phyloP scores from a whole-genome alignment of 2,329 filamentous ascomycete genomes.

The Parasarocladium wereldwijsianum region DNA sequence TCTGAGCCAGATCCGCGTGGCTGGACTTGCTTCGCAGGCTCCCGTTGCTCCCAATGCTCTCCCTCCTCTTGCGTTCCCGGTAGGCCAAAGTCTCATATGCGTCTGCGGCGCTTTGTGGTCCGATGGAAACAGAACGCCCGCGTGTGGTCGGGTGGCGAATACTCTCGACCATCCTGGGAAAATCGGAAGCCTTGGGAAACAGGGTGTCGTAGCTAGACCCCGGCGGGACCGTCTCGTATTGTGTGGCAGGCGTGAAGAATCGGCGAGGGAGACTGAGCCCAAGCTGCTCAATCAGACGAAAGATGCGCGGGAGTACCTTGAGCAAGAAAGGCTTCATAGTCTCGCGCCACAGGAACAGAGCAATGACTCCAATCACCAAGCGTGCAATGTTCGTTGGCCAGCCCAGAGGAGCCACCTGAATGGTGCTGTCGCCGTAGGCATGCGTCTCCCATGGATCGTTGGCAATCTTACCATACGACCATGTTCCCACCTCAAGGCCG shows the following conservation, averaged over 20 bases:
- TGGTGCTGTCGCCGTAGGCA: constrained; percentile 37
- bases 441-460: constrained; percentile 26
- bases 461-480: constrained; percentile 56
- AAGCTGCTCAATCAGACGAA: constrained; percentile 67
- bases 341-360: constrained; percentile 83
- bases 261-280: constrained; percentile 71
- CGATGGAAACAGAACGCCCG: constrained; percentile 72
- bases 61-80: constrained; percentile 48
- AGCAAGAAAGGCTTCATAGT: constrained; percentile 75
- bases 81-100: constrained; percentile 93
- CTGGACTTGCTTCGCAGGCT: constrained; percentile 29
- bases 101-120: constrained; percentile 90
- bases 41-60: constrained; percentile 39
- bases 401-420: constrained; percentile 52
- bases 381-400: constrained; percentile 48
- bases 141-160: constrained; percentile 60
- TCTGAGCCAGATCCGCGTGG: constrained; percentile 23
- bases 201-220: constrained; percentile 66
- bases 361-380: constrained; percentile 63
- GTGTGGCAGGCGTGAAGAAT: constrained; percentile 80
- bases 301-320: constrained; percentile 66
- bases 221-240: constrained; percentile 71
- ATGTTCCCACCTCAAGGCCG: constrained; percentile 67
- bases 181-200: constrained; percentile 75
- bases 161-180: constrained; percentile 67